Evolutionary conservation across 306 rosid genomes (phyloP), one percentile per base, ranked within the genome.

Genomic region (Medicago arabica): DNA sequence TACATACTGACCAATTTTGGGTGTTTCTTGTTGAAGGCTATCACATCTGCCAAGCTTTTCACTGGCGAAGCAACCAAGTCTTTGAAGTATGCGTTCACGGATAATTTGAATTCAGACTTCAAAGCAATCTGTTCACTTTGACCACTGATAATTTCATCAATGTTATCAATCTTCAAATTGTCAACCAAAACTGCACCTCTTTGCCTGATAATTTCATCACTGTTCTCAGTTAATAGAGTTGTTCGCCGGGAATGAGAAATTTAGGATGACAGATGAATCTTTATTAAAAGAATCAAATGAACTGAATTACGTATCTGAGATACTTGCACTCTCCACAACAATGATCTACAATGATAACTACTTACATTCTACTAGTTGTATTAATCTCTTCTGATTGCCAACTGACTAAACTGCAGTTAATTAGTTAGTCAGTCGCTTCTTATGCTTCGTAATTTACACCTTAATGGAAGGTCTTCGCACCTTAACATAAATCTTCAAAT

Each of bases 131-230:
- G 0, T 79, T 87, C 90, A 61, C 90, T 84, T 18, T 5, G 18
- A 64, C 14, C 75, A 28, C 19, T 59, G 4, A 34, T 0, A 46
- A 79, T 19, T 34, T 79, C 81, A 31, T 12, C 1, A 1, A 79
- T 13, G 69, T 82, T 78, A 18, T 78, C 70, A 8, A 86, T 76
- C 70, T 72, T 9, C 80, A 88, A 57, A 76, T 88, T 72, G 71
- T 86, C 90, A 46, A 88, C 75, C 77, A 86, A 28, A 74, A 77
- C 25, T 46, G 90, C 90, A 38, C 88, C 92, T 60, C 38, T 65
- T 75, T 83, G 25, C 80, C 96, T 87, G 76, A 77, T 71, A 47
- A 47, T 47, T 3, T 1, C 53, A 47, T 14, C 53, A 13, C 14
- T 13, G 16, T 13, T 47, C 4, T 47, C 53, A 43, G 38, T 34